These are phyloP conservation scores for Megacollybia marginata DNA, from an alignment of 768 basidiomycete species.

Conservation along the genomic window DNA sequence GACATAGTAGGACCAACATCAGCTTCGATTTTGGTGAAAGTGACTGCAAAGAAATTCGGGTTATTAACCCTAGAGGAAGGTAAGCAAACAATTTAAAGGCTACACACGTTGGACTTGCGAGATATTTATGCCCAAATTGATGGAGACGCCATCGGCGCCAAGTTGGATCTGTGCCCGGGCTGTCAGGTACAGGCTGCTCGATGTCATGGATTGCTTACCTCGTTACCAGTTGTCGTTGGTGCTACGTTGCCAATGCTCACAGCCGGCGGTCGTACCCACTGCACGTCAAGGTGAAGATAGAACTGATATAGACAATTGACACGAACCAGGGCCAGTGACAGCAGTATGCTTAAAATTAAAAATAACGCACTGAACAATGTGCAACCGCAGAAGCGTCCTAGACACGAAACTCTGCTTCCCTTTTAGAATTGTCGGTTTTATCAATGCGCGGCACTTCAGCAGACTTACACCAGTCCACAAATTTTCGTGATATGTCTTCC, in stretches of 20 bases:
- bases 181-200: no score
- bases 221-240: background rate
- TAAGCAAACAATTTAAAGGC: conserved; percentile 5
- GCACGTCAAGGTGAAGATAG: background rate
- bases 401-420: conserved; percentile 55
- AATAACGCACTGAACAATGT: conserved; percentile 60
- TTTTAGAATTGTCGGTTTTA: conserved; percentile 13
- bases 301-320: background rate
- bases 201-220: conserved; percentile 6
- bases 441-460: background rate
- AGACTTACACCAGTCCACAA: conserved; percentile 58
- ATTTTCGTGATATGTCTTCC: conserved; percentile 51
- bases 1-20: conserved; percentile 29
- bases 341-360: conserved; percentile 55
- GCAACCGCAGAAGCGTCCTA: conserved; percentile 72
- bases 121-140: conserved; percentile 62
- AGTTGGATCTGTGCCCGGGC: conserved; percentile 24
- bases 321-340: conserved; percentile 63
- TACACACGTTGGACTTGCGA: conserved; percentile 34
- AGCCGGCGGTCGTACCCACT: conserved; percentile 79
- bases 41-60: conserved; percentile 73
- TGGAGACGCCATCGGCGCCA: conserved; percentile 34
- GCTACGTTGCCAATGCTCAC: conserved; percentile 42
- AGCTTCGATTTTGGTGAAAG: conserved; percentile 56
- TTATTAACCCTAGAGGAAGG: conserved; percentile 55